A percentile compares a stretch with the other conserved stretches of the same genome.
These are phyloP conservation scores for Retiboletus flavoniger DNA, from an alignment of 1,284 basidiomycete species.

Conservation along the genomic window DNA sequence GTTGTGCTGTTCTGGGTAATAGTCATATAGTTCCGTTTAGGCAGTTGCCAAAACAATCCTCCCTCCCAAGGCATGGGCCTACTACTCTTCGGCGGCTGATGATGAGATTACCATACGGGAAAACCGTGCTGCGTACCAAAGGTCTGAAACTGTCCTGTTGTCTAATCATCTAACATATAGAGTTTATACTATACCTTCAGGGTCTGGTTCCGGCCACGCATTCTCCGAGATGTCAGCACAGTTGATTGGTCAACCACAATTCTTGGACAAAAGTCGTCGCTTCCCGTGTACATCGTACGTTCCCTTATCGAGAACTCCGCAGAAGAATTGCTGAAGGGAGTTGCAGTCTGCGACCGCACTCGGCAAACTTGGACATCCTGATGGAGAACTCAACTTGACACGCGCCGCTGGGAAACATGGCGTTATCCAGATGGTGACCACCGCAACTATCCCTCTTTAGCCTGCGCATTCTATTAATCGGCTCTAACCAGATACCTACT, in stretches of 20 bases:
- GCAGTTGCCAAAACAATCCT: slow-evolving; percentile 54
- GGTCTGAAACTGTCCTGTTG: slow-evolving; percentile 35
- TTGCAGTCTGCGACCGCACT: slow-evolving; percentile 46
- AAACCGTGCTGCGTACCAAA: slow-evolving; percentile 64
- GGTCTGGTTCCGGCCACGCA: slow-evolving; percentile 74
- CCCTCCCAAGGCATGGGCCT: slow-evolving; percentile 61
- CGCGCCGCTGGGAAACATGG: slow-evolving; percentile 55
- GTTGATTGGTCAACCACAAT: slow-evolving; percentile 65
- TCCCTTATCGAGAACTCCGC: slow-evolving; percentile 24
- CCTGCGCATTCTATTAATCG: slow-evolving; percentile 29
- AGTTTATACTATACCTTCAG: slow-evolving; percentile 26
- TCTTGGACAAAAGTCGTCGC: slow-evolving; percentile 51
- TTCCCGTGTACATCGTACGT: slow-evolving; percentile 59
- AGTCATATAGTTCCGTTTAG: slow-evolving; percentile 21
- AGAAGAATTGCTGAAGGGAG: neutral
- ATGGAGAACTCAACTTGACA: slow-evolving; percentile 61
- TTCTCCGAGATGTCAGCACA: slow-evolving; percentile 61
- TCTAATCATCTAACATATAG: slow-evolving; percentile 5
- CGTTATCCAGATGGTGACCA: slow-evolving; percentile 57
- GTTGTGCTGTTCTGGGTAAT: neutral
- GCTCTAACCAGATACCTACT: slow-evolving; percentile 41
- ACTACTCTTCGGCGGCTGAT: slow-evolving; percentile 63
- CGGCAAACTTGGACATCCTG: slow-evolving; percentile 64
- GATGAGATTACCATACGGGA: slow-evolving; percentile 70
- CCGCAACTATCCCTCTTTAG: neutral